Base-by-base conservation (phyloP, 441 rosid species). In the Gossypium gossypioides region DNA sequence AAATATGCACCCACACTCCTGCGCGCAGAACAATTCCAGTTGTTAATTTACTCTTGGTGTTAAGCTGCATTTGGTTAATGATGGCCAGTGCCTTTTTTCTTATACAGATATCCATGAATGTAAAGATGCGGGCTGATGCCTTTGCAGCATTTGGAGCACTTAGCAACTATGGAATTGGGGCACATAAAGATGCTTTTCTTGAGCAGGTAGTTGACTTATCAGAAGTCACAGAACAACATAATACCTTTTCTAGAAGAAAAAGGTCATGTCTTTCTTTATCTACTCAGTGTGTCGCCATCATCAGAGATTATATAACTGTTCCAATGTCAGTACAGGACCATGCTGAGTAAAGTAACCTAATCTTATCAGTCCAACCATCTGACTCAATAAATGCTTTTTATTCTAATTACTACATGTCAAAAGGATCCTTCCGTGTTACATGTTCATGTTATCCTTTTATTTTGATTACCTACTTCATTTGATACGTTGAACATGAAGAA, bases 131-230 rank as follows among this genome's bases (percentile, higher is more conserved):
- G 81, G 87, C 89, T 75, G 85, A 86, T 73, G 95, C 99, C 34
- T 89, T 95, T 79, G 83, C 92, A 73, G 96, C 99, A 76, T 88
- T 95, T 83, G 99, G 99, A 75, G 85, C 87, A 29, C 81, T 95
- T 74, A 86, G 95, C 85, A 87, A 84, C 74, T 95, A 82, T 73
- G 98, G 88, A 73, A 82, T 61, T 80, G 91, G 88, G 76, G 84
- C 85, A 69, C 92, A 87, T 44, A 87, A 54, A 13, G 95, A 92
- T 73, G 84, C 88, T 68, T 95, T 95, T 80, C 84, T 92, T 58
- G 99, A 95, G 81, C 99, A 92, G 97, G 98, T 92, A 51, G 54
- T 48, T 50, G 29, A 51, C 54, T 56, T 42, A 42, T 42, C 46
- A 9, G 46, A 10, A 48, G 29, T 52, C 19, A 52, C 37, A 68